Base-by-base conservation (phyloP, 2,329 filamentous ascomycete genomes). In the Coniochaeta pulveracea region DNA sequence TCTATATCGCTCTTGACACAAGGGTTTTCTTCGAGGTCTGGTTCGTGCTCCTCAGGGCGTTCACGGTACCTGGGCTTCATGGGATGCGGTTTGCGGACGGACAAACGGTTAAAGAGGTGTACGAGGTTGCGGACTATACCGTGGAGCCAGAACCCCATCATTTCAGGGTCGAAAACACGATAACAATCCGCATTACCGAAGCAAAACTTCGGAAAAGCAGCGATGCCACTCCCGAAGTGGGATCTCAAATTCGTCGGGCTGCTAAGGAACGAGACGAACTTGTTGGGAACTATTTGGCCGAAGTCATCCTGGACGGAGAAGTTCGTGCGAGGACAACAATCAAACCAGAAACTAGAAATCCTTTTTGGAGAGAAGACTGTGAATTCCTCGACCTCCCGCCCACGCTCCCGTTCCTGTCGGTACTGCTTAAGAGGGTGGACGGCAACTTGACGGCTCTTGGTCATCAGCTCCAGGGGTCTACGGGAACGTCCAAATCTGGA, bases 21-120 rank as follows among this genome's bases (percentile, higher is more conserved):
- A 74, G 88, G 26, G 76, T 93, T 6, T 66, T 93, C n/a, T 94
- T 93, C 47, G 91, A 98, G 52, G 91, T 95, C 10, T 98, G 91
- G 91, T 89, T 93, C 47, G 88, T 94, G 6, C 63, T 98, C 8
- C 57, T 98, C 19, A 76, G 89, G 40, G 86, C 89, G 1, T 95
- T 95, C 54, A 85, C 89, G 1, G 79, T 93, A 28, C 89, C 91
- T 0, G 86, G 95, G 46, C 67, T 96, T 10, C 96, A 94, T 50
- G 84, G 78, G 2, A 51, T 75, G 11, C 6, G 5, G 6, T 10
- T 5, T 5, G 15, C n/a, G 15, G 64, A 72, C 25, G 46, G 62
- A 8, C 49, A 60, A 10, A 56, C 58, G 11, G 54, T 53, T 18
- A 56, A 59, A 4, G 56, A 62, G 12, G 51, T 69, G 3, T 54